Evolutionary conservation across 306 rosid genomes (phyloP), one percentile per base, ranked within the genome.

Genomic region (Carpinus viminea): DNA sequence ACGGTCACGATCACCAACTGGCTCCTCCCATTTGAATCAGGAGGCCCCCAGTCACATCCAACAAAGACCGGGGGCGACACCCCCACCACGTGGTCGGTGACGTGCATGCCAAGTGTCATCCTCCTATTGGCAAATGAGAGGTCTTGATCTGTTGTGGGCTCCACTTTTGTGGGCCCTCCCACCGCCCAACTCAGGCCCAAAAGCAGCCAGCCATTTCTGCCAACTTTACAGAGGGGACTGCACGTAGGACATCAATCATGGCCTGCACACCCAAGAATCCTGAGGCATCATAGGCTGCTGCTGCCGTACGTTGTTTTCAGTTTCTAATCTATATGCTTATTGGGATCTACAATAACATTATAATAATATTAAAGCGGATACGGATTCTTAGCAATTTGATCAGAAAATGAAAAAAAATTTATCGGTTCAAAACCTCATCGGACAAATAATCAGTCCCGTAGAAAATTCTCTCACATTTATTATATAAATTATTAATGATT

Each of bases 141-240:
- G 28, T 28, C 36, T 47, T 16, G 46, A 70, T 70, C n/a, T 20
- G 7, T 54, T 8, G 4, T 16, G 45, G 64, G 84, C 68, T 64
- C 83, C 78, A 70, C 10, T 12, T 7, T 38, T 7, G 82, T 78
- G 78, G 85, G 74, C 80, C 85, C 36, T 66, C 77, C 79, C 85
- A 82, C 78, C 81, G 77, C 72, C 86, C 84, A 77, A 43, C 76
- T 70, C 20, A 8, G 8, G 43, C 36, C 68, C 79, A 24, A 5
- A 46, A 72, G 34, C 34, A 4, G 64, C 12, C n/a, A 10, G 64
- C 12, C n/a, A 10, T 15, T 28, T 47, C 36, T 11, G 72, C 47
- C 31, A 50, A 48, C 60, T 12, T 47, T 28, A 60, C 11, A 75
- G 71, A 12, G 46, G 68, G 70, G 66, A 82, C 79, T 82, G 79